Conservation (phyloP, 2,329 filamentous ascomycete genomes). For the Aspergillus carbonarius region DNA sequence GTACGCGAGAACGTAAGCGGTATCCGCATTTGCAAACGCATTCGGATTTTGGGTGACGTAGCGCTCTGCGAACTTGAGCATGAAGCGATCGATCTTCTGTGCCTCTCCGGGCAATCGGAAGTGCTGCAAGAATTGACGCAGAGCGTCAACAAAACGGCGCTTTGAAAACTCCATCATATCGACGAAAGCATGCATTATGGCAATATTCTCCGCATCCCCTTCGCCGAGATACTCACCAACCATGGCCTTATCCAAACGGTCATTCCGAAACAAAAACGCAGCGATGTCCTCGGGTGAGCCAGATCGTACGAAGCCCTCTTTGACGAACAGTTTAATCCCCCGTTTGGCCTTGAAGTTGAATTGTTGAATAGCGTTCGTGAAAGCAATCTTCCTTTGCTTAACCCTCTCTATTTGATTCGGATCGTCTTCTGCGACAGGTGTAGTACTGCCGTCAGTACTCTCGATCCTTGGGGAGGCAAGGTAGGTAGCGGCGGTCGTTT, state of each 20-base stretch:
- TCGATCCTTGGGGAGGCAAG: constrained; percentile 62
- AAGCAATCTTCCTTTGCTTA: constrained; percentile 88
- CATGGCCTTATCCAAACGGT: constrained; percentile 83
- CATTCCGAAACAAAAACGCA: constrained; percentile 74
- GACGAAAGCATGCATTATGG: constrained; percentile 98
- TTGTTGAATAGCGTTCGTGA: constrained; percentile 81
- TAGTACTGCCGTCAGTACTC: constrained; percentile 55
- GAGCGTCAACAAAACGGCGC: constrained; percentile 85
- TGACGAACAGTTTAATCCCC: constrained; percentile 78
- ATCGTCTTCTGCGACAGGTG: constrained; percentile 78
- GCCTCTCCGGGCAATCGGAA: constrained; percentile 95
- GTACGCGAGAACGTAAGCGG: constrained; percentile 92
- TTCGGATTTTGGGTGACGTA: constrained; percentile 95
- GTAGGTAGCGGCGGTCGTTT: constrained; percentile 57
- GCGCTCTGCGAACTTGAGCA: constrained; percentile 97
- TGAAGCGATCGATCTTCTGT: constrained; percentile 98
- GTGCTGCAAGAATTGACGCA: constrained; percentile 87
- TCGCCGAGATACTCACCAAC: constrained; percentile 95
- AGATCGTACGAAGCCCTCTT: constrained; percentile 83
- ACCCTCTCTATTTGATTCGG: constrained; percentile 91
- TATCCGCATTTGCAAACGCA: constrained; percentile 96
- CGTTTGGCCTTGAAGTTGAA: constrained; percentile 99
- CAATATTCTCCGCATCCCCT: constrained; percentile 87
- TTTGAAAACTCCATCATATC: constrained; percentile 92
- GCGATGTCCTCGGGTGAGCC: constrained; percentile 80